Conservation (phyloP, 2,329 filamentous ascomycete species). For the Alternaria panax region DNA sequence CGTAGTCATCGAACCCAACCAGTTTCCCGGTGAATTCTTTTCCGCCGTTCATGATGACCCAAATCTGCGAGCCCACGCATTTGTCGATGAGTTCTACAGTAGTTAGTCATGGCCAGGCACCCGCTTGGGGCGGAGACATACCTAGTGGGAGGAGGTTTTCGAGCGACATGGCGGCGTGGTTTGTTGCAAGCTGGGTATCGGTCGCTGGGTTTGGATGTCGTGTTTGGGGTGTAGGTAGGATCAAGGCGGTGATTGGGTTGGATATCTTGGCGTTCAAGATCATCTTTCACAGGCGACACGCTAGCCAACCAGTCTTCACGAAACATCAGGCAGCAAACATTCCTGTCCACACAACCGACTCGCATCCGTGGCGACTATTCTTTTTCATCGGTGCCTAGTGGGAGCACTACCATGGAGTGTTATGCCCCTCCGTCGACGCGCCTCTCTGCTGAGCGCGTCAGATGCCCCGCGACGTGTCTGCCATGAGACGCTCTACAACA, state of each 20-base stretch:
- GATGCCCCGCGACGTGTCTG: conserved; percentile 21
- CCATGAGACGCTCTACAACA: conserved; percentile 21
- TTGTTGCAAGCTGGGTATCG: not conserved
- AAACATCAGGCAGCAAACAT: conserved; percentile 29
- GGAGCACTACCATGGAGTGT: conserved; percentile 47
- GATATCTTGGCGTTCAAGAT: conserved; percentile 30
- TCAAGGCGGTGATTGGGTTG: conserved; percentile 23
- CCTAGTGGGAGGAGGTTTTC: conserved; percentile 46
- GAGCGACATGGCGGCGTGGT: conserved; percentile 30
- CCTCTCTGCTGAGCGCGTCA: conserved; percentile 35
- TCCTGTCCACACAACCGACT: conserved; percentile 7
- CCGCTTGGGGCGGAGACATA: conserved; percentile 8
- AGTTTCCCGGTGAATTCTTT: conserved; percentile 98
- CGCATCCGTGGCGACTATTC: not conserved
- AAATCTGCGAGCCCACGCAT: conserved; percentile 96
- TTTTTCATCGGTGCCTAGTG: conserved; percentile 33
- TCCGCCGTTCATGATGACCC: conserved; percentile 99
- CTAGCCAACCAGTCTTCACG: conserved; percentile 23
- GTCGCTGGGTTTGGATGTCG: conserved; percentile 3
- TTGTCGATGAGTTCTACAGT: conserved; percentile 95
- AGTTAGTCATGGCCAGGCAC: conserved; percentile 23
- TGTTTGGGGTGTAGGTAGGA: conserved; percentile 11
- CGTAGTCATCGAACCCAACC: conserved; percentile 97
- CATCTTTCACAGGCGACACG: conserved; percentile 17
- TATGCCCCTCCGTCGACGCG: conserved; percentile 44